Percentiles rank a stretch among this genome's conserved stretches.
phyloP scores from a whole-genome alignment of 1,284 basidiomycete genomes.

The Cystobasidium sp. region DNA sequence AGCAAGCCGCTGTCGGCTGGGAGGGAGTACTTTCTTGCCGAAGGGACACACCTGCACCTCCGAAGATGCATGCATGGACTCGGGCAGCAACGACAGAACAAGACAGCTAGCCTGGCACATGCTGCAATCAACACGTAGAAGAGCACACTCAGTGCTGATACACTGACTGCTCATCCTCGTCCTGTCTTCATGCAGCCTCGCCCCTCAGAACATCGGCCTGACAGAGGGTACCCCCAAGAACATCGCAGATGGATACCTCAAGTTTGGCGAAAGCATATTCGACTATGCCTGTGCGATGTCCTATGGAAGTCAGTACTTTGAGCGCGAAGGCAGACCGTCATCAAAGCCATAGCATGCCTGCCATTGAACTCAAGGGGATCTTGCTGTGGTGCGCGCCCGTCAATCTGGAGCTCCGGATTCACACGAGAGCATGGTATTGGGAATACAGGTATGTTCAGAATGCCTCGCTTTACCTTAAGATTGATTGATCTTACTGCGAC shows the following conservation, averaged over 20 bases:
- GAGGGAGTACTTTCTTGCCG: no score
- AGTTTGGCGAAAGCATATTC: conserved; percentile 85
- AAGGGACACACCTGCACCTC: no score
- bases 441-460: no score
- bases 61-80: no score
- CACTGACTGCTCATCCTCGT: background rate
- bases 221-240: conserved; percentile 57
- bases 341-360: background rate
- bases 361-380: background rate
- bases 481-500: no score
- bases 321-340: conserved; percentile 43
- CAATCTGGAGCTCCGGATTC: no score
- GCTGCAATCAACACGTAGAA: no score
- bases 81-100: no score
- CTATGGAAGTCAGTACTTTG: conserved; percentile 48
- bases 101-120: no score
- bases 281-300: conserved; percentile 56
- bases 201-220: conserved; percentile 44
- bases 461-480: no score
- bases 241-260: conserved; percentile 78
- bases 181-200: conserved; percentile 44
- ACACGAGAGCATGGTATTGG: no score
- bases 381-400: no score
- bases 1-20: conserved; percentile 28
- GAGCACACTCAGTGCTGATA: conserved; percentile 49